Base-by-base conservation (phyloP, 2,329 filamentous ascomycete genomes). In the Ophiostoma montium region DNA sequence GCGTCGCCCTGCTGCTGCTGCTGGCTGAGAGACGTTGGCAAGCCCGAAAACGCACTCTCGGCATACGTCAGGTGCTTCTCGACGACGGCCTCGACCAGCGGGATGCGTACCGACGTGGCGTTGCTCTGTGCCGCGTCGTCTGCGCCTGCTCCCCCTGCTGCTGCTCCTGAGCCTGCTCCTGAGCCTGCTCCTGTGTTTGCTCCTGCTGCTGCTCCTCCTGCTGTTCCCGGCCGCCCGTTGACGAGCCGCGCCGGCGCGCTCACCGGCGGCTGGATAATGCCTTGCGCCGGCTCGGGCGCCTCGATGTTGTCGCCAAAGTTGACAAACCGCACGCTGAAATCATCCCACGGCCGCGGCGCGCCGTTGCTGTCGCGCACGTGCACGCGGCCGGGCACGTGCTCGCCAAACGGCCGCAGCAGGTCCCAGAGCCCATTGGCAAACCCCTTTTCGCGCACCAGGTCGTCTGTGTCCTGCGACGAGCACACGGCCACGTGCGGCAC, bases 361-460 rank as follows among this genome's bases (percentile, higher is more conserved):
- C 92, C 90, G 57, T 86, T 80, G 61, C 89, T 95, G 65, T 98
- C 92, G 58, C 92, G 74, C 49, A 96, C 82, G 3, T 85, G 85
- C 47, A 98, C 83, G 60, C 92, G 94, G 30, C 92, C 92, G 46
- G 83, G 78, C 1, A 96, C 75, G 15, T 74, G 77, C 65, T 98
- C 92, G 30, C 92, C 92, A 67, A 94, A 98, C 0, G 92, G 90
- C 46, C 90, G 74, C 50, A 98, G 67, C 21, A 98, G 69, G 63
- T 94, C 85, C 70, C 88, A 82, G 45, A 98, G 71, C 0, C 90
- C 89, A 41, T 80, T 75, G 35, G 78, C 70, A 56, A 96, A 86
- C 0, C 94, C 94, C 66, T 98, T 98, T 55, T 84, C 80, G 52
- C 72, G 74, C 49, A 88, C 74, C 51, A 98, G 67, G 50, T 82